Evolutionary conservation across 2,329 filamentous ascomycete genomes (phyloP), one percentile per base, ranked within the genome.

Genomic region (Graphilbum sp.): DNA sequence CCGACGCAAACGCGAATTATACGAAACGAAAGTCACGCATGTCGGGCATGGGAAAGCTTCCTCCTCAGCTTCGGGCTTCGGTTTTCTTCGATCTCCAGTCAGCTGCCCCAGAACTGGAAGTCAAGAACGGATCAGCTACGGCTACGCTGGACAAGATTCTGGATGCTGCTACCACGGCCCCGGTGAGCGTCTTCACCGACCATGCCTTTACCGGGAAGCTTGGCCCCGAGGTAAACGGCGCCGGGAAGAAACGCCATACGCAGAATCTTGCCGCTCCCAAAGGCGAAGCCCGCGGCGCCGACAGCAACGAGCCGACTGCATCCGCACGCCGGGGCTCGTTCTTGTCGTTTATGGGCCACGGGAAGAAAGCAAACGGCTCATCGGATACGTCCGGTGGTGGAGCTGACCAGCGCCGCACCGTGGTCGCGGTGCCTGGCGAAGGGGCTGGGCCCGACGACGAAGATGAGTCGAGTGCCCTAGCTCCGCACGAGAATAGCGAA

Each of bases 81-180:
- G 75, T 81, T 21, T 96, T 84, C 58, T 96, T 96, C 50, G 87
- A 96, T 41, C 49, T 73, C 18, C 79, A 79, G 1, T 52, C 60
- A 2, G 53, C 68, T 5, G 48, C 57, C 2, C 60, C 66, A 5
- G 56, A 62, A 5, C 61, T 78, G 18, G 64, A 77, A 46, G 52
- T 77, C 39, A 77, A 76, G 54, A 76, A 82, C 41, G 79, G 83
- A 16, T 96, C 90, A 20, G 87, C 88, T 11, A 83, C 86, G 52
- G 79, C 74, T 32, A 94, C 88, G 0, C 69, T 98, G 8, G 87
- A 98, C 47, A 87, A 76, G 53, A 92, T 98, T 38, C 68, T 98
- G 15, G 81, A 94, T 52, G 90, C 88, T 8, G 90, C 88, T 3
- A 82, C 84, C 3, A 72, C 69, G 42, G 88, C 90, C 0, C 90